These are phyloP conservation scores for Neofusicoccum kwambonambiense DNA, from an alignment of 2,329 filamentous ascomycete species.

Conservation along the genomic window DNA sequence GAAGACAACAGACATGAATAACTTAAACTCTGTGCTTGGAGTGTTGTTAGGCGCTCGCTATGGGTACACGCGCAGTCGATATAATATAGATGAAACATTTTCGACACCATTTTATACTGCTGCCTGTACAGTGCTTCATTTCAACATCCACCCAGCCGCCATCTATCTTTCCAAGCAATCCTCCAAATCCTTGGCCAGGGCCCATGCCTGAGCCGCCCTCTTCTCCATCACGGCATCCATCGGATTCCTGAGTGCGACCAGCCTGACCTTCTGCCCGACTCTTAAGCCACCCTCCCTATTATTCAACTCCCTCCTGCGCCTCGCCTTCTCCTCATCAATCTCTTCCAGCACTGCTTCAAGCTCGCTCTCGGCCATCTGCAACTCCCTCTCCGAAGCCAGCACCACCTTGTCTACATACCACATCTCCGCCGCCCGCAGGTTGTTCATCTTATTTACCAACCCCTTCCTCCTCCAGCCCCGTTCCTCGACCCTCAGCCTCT, in stretches of 20 bases:
- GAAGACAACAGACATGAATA: too few species aligned
- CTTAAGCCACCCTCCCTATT: background rate
- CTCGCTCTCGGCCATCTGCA: too few species aligned
- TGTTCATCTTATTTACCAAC: background rate
- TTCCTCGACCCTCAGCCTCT: background rate
- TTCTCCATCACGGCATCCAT: background rate
- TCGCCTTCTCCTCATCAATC: background rate
- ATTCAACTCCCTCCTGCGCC: background rate
- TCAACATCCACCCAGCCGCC: too few species aligned
- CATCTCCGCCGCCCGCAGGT: background rate
- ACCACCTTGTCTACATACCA: background rate
- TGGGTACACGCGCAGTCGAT: too few species aligned
- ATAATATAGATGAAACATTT: too few species aligned
- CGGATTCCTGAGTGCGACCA: background rate
- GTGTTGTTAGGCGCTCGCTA: too few species aligned
- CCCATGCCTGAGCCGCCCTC: background rate
- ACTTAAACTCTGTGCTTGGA: too few species aligned
- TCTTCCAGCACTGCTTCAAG: background rate
- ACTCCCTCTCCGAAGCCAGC: background rate
- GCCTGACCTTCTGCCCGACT: background rate
- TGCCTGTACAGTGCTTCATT: too few species aligned
- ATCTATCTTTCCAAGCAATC: background rate
- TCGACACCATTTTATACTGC: too few species aligned
- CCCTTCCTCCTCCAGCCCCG: background rate
- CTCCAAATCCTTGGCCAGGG: background rate